These are phyloP conservation scores for Apiotrichum mycotoxinovorans DNA, from an alignment of 1,284 basidiomycete genomes.

Conservation along the genomic window DNA sequence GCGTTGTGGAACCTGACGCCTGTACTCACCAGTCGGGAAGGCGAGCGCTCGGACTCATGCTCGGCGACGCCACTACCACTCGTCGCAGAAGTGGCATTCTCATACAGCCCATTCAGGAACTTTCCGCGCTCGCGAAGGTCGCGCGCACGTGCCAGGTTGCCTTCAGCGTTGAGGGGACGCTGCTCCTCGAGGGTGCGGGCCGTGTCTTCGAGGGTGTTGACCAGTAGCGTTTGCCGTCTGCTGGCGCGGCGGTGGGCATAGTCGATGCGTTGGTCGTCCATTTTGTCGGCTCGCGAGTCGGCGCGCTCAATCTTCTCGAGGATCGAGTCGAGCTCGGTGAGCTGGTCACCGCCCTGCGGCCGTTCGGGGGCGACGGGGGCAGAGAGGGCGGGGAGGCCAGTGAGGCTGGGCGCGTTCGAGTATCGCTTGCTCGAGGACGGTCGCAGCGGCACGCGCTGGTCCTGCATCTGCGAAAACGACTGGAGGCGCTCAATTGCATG, in stretches of 20 bases:
- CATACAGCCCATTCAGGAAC: neutral
- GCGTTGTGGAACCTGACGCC: neutral
- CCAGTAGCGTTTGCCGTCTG: neutral
- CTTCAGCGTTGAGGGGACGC: neutral
- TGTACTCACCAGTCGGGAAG: neutral
- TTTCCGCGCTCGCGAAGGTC: neutral
- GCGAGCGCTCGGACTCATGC: constrained; percentile 1
- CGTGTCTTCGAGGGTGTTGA: neutral
- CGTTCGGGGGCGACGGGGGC: neutral
- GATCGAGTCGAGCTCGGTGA: constrained; percentile 39
- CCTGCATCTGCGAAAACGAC: constrained; percentile 70
- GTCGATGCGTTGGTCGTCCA: constrained; percentile 22
- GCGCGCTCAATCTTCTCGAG: constrained; percentile 36
- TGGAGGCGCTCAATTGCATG: constrained; percentile 82
- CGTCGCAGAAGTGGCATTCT: neutral
- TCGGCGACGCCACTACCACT: neutral
- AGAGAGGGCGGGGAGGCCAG: neutral
- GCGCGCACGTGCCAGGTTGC: neutral
- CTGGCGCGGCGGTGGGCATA: neutral
- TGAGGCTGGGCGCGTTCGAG: neutral
- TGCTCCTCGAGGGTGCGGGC: constrained; percentile 2
- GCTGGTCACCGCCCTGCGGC: constrained; percentile 25
- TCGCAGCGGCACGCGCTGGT: constrained; percentile 79
- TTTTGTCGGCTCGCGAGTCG: neutral
- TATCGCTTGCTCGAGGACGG: neutral